phyloP scores from a whole-genome alignment of 2,329 filamentous ascomycete genomes.

The Periconia macrospinosa region DNA sequence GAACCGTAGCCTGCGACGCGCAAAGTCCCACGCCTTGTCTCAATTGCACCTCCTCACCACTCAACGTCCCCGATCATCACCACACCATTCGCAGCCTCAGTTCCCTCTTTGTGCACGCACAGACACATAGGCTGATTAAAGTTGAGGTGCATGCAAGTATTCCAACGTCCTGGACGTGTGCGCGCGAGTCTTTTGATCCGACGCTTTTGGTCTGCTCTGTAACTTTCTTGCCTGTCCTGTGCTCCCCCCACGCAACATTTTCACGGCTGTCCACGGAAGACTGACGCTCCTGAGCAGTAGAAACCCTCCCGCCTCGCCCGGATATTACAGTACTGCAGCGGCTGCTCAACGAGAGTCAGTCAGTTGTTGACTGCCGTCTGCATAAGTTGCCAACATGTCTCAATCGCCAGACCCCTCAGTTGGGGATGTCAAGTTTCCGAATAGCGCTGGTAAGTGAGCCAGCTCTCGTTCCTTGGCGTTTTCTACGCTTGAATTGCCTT shows the following conservation, averaged over 20 bases:
- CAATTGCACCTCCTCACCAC: conserved; percentile 22
- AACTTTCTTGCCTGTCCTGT: no score
- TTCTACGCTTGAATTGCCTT: conserved; percentile 27
- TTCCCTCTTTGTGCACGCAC: not conserved
- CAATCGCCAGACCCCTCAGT: conserved; percentile 28
- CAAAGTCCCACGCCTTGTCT: conserved; percentile 33
- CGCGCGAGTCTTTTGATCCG: not conserved
- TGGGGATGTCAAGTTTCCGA: conserved; percentile 31
- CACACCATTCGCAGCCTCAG: not conserved
- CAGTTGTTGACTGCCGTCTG: conserved; percentile 29
- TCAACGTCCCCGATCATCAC: conserved; percentile 1
- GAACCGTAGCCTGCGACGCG: conserved; percentile 27
- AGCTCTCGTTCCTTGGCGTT: conserved; percentile 16
- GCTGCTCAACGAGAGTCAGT: conserved; percentile 7
- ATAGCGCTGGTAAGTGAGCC: conserved; percentile 37
- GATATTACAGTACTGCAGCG: conserved; percentile 8
- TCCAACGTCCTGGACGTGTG: not conserved
- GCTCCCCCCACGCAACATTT: not conserved
- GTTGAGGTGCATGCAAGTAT: not conserved
- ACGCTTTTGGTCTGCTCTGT: no score
- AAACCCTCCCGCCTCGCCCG: not conserved
- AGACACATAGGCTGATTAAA: not conserved
- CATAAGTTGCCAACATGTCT: conserved; percentile 40
- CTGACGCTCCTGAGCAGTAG: conserved; percentile 19
- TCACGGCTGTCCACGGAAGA: conserved; percentile 13